phyloP scores from a whole-genome alignment of 371 early-diverging fungal genomes.

The Gilbertella persicaria region DNA sequence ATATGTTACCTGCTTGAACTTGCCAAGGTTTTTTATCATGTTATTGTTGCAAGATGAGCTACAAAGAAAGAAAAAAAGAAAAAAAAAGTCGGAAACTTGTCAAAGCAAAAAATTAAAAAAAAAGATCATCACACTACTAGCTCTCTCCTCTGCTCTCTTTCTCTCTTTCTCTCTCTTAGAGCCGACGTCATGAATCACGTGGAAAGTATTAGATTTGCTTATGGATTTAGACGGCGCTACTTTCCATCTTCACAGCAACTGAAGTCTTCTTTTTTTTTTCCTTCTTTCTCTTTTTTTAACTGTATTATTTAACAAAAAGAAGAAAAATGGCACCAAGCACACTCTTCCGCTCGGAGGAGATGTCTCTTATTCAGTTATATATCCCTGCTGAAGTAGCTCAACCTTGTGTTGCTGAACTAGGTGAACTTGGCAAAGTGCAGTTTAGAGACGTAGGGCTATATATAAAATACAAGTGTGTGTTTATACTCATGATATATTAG shows the following conservation, averaged over 20 bases:
- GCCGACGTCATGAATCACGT: too few species aligned
- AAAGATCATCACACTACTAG: too few species aligned
- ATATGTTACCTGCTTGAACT: conserved; percentile 75
- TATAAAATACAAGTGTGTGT: neutral
- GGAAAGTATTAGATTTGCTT: too few species aligned
- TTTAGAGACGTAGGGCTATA: conserved; percentile 83
- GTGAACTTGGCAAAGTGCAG: conserved; percentile 92
- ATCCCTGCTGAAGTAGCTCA: conserved; percentile 96
- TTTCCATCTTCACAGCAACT: too few species aligned
- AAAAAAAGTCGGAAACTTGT: neutral
- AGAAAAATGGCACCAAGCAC: conserved; percentile 50
- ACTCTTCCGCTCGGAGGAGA: conserved; percentile 96
- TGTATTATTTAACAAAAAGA: neutral
- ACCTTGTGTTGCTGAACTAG: conserved; percentile 91
- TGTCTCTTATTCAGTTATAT: conserved; percentile 96
- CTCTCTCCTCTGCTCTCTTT: too few species aligned
- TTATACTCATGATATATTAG: conserved; percentile 34
- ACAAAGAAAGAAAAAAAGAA: conserved; percentile 3
- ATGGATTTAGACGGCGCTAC: too few species aligned
- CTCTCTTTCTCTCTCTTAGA: too few species aligned
- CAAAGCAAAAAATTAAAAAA: too few species aligned
- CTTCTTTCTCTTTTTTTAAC: conserved; percentile 5
- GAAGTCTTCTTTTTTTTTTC: conserved; percentile 1
- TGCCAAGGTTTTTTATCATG: conserved; percentile 72
- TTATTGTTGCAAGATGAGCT: neutral